Percentiles rank a stretch among this genome's conserved stretches.
These are phyloP conservation scores for Teunomyces aglyptinius DNA, from an alignment of 805 yeast genomes.

Conservation along the genomic window DNA sequence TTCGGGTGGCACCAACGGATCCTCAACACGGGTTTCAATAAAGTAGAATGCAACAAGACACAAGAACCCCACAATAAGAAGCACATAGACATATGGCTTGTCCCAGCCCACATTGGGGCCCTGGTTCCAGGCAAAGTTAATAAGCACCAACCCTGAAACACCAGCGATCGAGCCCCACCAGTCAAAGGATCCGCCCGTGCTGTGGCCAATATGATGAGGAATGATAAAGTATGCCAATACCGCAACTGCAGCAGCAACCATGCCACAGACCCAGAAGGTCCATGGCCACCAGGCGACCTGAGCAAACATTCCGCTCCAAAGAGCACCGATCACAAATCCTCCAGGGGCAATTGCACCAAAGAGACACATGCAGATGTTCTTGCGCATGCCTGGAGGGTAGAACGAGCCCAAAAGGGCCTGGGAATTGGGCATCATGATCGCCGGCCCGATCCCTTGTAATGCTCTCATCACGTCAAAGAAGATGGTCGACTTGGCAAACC, in stretches of 20 bases:
- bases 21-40: constrained; percentile 7
- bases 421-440: constrained; percentile 34
- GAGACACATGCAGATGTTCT: constrained; percentile 23
- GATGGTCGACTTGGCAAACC: constrained; percentile 19
- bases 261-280: constrained; percentile 29
- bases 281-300: constrained; percentile 36
- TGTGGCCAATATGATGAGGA: constrained; percentile 26
- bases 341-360: constrained; percentile 37
- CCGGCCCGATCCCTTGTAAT: constrained; percentile 36
- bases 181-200: constrained; percentile 20
- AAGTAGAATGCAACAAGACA: constrained; percentile 11
- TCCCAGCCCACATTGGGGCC: constrained; percentile 21
- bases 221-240: constrained; percentile 22
- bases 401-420: constrained; percentile 31
- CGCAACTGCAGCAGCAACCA: constrained; percentile 16
- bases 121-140: constrained; percentile 20
- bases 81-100: constrained; percentile 15
- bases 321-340: constrained; percentile 30
- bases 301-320: constrained; percentile 25
- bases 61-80: constrained; percentile 16
- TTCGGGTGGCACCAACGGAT: constrained; percentile 15
- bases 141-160: constrained; percentile 14
- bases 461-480: constrained; percentile 31
- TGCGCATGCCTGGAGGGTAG: constrained; percentile 23
- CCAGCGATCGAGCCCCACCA: constrained; percentile 21